Percentiles rank a stretch among this genome's conserved stretches.
Evolutionary conservation across 2,329 filamentous ascomycete genomes (phyloP).

Genomic region (Penicillium sp.): DNA sequence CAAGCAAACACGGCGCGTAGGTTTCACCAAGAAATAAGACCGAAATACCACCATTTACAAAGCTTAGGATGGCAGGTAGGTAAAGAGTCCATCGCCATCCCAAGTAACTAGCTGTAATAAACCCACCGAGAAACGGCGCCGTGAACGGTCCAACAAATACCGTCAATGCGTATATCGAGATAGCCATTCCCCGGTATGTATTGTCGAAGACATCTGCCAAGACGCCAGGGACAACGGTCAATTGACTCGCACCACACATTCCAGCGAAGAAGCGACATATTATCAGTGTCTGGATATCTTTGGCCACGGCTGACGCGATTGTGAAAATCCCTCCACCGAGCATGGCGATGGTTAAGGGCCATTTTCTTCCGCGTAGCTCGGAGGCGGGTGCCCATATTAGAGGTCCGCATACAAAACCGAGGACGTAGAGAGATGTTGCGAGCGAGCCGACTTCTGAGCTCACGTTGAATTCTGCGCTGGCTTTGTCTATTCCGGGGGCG

Average conservation of each 20-base stretch:
- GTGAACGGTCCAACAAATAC: constrained; percentile 50
- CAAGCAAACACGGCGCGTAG: constrained; percentile 54
- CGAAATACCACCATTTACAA: constrained; percentile 37
- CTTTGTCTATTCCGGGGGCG: constrained; percentile 59
- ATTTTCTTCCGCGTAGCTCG: constrained; percentile 59
- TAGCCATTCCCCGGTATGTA: constrained; percentile 37
- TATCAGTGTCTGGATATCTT: constrained; percentile 41
- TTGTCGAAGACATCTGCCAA: constrained; percentile 52
- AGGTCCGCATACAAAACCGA: constrained; percentile 59
- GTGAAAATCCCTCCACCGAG: constrained; percentile 45
- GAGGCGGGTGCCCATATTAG: constrained; percentile 62
- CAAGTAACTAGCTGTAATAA: constrained; percentile 46
- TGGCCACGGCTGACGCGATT: constrained; percentile 44
- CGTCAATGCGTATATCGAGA: constrained; percentile 49
- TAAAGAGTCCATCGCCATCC: constrained; percentile 55
- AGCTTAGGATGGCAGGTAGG: constrained; percentile 53
- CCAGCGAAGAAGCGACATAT: constrained; percentile 49
- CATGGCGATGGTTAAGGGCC: constrained; percentile 49
- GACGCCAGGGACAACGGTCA: constrained; percentile 45
- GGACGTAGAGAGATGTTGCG: constrained; percentile 49
- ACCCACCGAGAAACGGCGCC: constrained; percentile 53
- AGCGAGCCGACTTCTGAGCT: constrained; percentile 43
- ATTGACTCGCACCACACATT: constrained; percentile 44
- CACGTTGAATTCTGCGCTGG: constrained; percentile 52
- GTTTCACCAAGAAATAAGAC: constrained; percentile 52